Percentiles rank a stretch among this genome's conserved stretches.
These are phyloP conservation scores for Gossypium turneri DNA, from an alignment of 345 rosid species.

Conservation along the genomic window DNA sequence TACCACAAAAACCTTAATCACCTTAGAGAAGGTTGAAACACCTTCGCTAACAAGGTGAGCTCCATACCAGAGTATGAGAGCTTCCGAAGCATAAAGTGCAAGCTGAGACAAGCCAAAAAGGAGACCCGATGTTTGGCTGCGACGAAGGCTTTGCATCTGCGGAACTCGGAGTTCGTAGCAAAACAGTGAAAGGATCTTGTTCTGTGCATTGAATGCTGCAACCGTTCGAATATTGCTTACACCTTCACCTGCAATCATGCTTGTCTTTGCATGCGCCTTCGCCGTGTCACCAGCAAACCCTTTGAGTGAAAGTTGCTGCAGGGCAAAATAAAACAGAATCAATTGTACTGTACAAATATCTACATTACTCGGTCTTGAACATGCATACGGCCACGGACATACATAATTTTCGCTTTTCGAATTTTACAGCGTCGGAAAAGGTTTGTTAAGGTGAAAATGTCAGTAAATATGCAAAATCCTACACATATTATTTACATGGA, in stretches of 20 bases:
- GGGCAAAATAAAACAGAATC: conserved; percentile 24
- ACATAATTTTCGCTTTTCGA: no score
- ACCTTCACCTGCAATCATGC: conserved; percentile 99
- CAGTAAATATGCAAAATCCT: no score
- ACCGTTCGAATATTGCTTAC: conserved; percentile 98
- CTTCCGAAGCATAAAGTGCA: conserved; percentile 90
- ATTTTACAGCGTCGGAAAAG: no score
- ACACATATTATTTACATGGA: no score
- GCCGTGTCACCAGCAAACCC: conserved; percentile 99
- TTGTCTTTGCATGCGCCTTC: conserved; percentile 97
- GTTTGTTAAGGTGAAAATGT: no score
- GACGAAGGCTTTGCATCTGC: conserved; percentile 61
- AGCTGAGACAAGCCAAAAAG: conserved; percentile 97
- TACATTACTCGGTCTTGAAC: not conserved
- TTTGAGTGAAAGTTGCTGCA: conserved; percentile 92
- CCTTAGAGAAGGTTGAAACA: conserved; percentile 89
- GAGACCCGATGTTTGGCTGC: conserved; percentile 84
- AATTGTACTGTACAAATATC: conserved; percentile 1
- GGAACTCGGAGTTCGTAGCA: conserved; percentile 79
- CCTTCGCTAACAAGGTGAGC: conserved; percentile 88
- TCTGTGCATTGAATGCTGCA: conserved; percentile 95
- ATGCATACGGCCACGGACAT: no score
- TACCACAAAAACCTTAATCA: conserved; percentile 95
- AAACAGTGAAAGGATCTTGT: conserved; percentile 79
- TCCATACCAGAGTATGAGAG: conserved; percentile 96